phyloP scores from a whole-genome alignment of 345 rosid genomes.

The Aquilaria malaccensis region DNA sequence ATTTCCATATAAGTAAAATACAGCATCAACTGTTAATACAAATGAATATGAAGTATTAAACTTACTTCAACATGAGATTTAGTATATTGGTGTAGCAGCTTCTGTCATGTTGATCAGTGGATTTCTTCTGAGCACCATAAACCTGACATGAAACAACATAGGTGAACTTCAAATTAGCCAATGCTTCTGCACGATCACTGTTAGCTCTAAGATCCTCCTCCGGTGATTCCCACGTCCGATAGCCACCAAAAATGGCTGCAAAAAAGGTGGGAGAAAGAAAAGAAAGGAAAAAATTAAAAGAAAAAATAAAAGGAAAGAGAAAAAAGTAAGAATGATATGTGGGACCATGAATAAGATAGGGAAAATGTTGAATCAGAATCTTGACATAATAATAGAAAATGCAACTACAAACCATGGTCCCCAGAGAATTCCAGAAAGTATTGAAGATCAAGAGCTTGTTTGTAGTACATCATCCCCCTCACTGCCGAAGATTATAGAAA shows the following conservation, averaged over 20 bases:
- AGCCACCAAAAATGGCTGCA: slow-evolving; percentile 39
- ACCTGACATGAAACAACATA: slow-evolving; percentile 97
- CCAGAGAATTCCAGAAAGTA: slow-evolving; percentile 56
- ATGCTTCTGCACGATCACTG: slow-evolving; percentile 44
- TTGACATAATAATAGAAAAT: neutral
- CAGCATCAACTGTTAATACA: slow-evolving; percentile 5
- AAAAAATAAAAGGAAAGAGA: neutral
- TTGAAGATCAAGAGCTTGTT: slow-evolving; percentile 70
- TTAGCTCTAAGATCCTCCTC: slow-evolving; percentile 23
- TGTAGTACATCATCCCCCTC: slow-evolving; percentile 98
- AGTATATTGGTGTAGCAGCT: slow-evolving; percentile 69
- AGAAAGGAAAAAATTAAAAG: neutral
- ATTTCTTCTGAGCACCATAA: slow-evolving; percentile 80
- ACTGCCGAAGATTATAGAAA: slow-evolving; percentile 37
- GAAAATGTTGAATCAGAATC: neutral
- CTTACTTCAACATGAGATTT: slow-evolving; percentile 88
- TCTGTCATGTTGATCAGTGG: slow-evolving; percentile 43
- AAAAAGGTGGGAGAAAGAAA: slow-evolving; percentile 6
- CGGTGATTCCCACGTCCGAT: slow-evolving; percentile 22
- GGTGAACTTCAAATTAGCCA: slow-evolving; percentile 85
- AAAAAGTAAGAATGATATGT: neutral
- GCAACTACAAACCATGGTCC: slow-evolving; percentile 48
- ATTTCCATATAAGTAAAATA: slow-evolving; percentile 10
- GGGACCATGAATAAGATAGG: neutral
- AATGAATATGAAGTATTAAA: slow-evolving; percentile 7